Percentiles rank a stretch among this genome's conserved stretches.
phyloP scores from a whole-genome alignment of 1,139 yeast species.

The Yamadazyma sp. region DNA sequence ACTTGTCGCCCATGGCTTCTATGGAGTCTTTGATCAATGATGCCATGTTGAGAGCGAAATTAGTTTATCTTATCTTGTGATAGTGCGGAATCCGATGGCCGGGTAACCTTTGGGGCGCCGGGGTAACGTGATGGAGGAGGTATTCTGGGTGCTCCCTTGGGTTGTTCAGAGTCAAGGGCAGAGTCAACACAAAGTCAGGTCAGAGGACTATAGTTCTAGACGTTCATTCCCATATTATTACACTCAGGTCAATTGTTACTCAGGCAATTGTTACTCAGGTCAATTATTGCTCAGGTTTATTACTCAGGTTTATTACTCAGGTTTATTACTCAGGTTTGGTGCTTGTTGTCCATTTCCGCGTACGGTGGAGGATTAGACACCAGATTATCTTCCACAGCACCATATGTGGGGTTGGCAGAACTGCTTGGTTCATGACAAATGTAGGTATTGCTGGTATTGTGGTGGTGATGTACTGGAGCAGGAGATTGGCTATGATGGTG shows the following conservation, averaged over 20 bases:
- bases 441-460: conserved; percentile 19
- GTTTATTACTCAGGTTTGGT: not conserved
- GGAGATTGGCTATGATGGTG: conserved; percentile 19
- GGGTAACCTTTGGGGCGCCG: too few relatives aligned
- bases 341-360: conserved; percentile 26
- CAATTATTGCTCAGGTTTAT: too few relatives aligned
- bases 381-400: conserved; percentile 13
- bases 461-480: conserved; percentile 21
- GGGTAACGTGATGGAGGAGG: too few relatives aligned
- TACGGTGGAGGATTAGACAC: conserved; percentile 39
- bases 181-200: too few relatives aligned
- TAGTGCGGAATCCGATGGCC: too few relatives aligned
- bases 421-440: conserved; percentile 14
- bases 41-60: conserved; percentile 1
- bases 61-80: not conserved
- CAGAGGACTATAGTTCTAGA: too few relatives aligned
- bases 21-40: conserved; percentile 17
- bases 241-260: too few relatives aligned
- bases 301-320: too few relatives aligned
- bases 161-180: too few relatives aligned
- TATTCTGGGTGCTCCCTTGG: too few relatives aligned
- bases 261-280: too few relatives aligned
- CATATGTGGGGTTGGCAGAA: conserved; percentile 15
- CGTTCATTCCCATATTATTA: too few relatives aligned
- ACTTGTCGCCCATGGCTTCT: conserved; percentile 17